Base-by-base conservation (phyloP, 2,329 filamentous ascomycete species). In the Hypoxylon sp. region DNA sequence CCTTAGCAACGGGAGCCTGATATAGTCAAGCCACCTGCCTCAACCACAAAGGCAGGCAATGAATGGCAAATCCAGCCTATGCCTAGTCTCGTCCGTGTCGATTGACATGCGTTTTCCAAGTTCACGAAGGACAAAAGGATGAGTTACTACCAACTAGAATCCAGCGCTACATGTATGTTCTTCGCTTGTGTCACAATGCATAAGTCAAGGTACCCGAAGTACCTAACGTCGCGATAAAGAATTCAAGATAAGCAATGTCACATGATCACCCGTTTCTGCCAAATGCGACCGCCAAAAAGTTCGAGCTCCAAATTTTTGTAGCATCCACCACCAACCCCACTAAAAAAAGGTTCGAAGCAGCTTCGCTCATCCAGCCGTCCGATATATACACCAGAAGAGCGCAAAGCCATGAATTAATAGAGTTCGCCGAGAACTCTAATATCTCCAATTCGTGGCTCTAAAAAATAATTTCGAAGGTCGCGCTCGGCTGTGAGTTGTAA, bases 221-320 rank as follows among this genome's bases (percentile, higher is more conserved):
- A 44, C 5, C 8, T 44, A 22, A 37, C 33, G 51, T 31, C 4
- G 46, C 42, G 56, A 50, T 55, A 56, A 60, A 52, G 31, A 58
- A 33, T 29, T 61, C 56, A 39, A 33, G 51, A 64, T 67, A 61
- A 62, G 52, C 22, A 31, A 19, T 54, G 42, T 70, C 68, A 70
- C 68, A 59, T 70, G 68, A 70, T 26, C 24, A 53, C 19, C n/a
- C 33, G 13, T 65, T 76, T 76, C 80, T 85, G 83, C 83, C 82
- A 62, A 37, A 22, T 33, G 57, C 72, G 73, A 84, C 83, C 83
- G 83, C 83, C 77, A 83, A 85, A 84, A 80, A 79, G 76, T 76
- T 74, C 60, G 48, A 69, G 69, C 60, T 71, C 60, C 65, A 63
- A 72, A 66, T 33, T 66, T 65, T 56, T 61, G 26, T 19, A 33